Conservation (phyloP, 768 basidiomycete genomes). For the Tylopilus balloui region DNA sequence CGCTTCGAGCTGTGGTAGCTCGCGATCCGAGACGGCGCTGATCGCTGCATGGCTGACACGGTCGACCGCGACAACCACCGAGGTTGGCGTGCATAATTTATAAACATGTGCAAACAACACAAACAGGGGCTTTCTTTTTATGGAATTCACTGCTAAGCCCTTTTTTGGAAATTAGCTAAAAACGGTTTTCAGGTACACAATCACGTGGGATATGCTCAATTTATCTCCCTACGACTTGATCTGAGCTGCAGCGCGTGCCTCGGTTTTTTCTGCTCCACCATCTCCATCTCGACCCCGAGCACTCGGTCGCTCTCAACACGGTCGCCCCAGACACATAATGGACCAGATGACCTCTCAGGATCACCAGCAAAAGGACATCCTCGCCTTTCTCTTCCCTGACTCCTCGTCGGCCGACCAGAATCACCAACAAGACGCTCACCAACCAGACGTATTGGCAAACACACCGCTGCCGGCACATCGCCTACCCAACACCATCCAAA, state of each 20-base stretch:
- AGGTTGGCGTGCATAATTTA: neutral
- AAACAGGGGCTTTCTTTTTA: neutral
- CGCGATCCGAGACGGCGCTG: constrained; percentile 29
- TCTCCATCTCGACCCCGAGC: constrained; percentile 5
- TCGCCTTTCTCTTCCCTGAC: constrained; percentile 34
- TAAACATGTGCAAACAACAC: constrained; percentile 7
- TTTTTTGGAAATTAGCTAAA: neutral
- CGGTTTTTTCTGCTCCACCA: constrained; percentile 6
- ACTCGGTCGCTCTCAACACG: neutral
- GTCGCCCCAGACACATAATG: constrained; percentile 2
- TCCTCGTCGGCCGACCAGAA: constrained; percentile 20
- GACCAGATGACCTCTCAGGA: constrained; percentile 25
- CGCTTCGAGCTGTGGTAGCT: constrained; percentile 52
- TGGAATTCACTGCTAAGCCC: neutral
- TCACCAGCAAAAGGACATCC: constrained; percentile 34
- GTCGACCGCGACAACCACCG: too few relatives aligned
- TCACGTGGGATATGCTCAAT: constrained; percentile 1
- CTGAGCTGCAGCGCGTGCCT: neutral
- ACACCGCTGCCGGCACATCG: constrained; percentile 13
- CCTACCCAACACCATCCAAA: neutral
- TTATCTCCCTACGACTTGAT: neutral
- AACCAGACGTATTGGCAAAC: constrained; percentile 9
- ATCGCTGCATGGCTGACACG: neutral
- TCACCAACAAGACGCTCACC: constrained; percentile 22
- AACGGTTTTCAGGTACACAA: neutral